These are phyloP conservation scores for Camillea tinctor DNA, from an alignment of 2,329 filamentous ascomycete genomes.

Conservation along the genomic window DNA sequence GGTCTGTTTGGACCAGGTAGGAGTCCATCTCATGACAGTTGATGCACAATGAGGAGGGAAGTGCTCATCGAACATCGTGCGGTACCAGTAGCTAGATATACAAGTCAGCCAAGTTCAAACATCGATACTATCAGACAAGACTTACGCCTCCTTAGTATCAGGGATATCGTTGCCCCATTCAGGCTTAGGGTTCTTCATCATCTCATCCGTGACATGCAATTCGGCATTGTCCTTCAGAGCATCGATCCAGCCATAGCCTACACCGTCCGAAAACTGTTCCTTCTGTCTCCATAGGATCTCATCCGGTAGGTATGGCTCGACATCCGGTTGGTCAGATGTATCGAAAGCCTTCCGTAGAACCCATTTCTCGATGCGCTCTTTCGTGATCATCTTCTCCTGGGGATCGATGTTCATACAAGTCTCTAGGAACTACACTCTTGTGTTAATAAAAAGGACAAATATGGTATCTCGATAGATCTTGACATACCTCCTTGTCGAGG, in stretches of 20 bases:
- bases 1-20: slow-evolving; percentile 94
- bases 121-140: slow-evolving; percentile 19
- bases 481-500: slow-evolving; percentile 78
- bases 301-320: slow-evolving; percentile 86
- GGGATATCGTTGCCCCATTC: slow-evolving; percentile 94
- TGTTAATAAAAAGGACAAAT: slow-evolving; percentile 19
- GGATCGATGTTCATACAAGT: slow-evolving; percentile 92
- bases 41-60: slow-evolving; percentile 89
- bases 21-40: slow-evolving; percentile 95
- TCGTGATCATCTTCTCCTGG: slow-evolving; percentile 90
- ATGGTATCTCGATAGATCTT: not conserved
- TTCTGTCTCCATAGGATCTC: slow-evolving; percentile 98
- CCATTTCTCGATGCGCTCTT: slow-evolving; percentile 92
- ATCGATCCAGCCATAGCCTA: slow-evolving; percentile 99
- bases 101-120: not conserved
- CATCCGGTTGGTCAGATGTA: slow-evolving; percentile 78
- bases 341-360: slow-evolving; percentile 98
- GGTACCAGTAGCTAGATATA: slow-evolving; percentile 80
- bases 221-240: slow-evolving; percentile 93
- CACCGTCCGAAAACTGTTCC: slow-evolving; percentile 98
- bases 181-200: slow-evolving; percentile 96
- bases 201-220: slow-evolving; percentile 86
- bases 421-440: slow-evolving; percentile 71
- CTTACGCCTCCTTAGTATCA: slow-evolving; percentile 92
- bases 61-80: slow-evolving; percentile 97